phyloP scores from a whole-genome alignment of 2,329 filamentous ascomycete species.

The Aspergillus calidoustus region DNA sequence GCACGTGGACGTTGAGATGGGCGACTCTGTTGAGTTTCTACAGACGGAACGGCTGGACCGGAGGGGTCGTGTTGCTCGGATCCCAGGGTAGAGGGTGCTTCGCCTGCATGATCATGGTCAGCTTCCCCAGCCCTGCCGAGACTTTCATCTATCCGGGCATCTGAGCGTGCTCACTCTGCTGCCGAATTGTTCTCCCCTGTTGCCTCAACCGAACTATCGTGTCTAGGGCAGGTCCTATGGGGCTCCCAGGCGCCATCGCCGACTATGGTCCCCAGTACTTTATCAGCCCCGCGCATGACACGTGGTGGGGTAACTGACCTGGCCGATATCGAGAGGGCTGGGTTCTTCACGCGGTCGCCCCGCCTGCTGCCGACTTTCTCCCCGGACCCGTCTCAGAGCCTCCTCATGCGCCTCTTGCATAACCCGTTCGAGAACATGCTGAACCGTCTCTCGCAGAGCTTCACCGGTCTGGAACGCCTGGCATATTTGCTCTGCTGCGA shows the following conservation, averaged over 20 bases:
- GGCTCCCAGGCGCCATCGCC: neutral
- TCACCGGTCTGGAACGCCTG: too few relatives aligned
- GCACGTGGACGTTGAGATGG: neutral
- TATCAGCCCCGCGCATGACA: neutral
- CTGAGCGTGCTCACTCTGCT: neutral
- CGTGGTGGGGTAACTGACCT: neutral
- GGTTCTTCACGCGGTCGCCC: neutral
- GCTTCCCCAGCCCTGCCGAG: neutral
- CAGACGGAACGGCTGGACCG: neutral
- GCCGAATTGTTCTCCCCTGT: neutral
- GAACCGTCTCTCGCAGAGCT: neutral
- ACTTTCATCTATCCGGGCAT: neutral
- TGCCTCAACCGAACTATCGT: neutral
- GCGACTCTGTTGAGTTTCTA: neutral
- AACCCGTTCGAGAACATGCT: neutral
- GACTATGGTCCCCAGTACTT: neutral
- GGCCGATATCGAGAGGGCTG: neutral
- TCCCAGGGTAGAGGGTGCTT: neutral
- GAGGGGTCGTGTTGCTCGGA: neutral
- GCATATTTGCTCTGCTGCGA: too few relatives aligned
- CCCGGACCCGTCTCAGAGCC: neutral
- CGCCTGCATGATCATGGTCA: neutral
- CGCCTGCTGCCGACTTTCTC: neutral
- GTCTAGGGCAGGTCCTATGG: too few relatives aligned
- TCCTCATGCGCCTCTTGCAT: neutral